Evolutionary conservation across 176 grass and related monocot species (phyloP), one percentile per base, ranked within the genome.

Genomic region (Thalia dealbata): DNA sequence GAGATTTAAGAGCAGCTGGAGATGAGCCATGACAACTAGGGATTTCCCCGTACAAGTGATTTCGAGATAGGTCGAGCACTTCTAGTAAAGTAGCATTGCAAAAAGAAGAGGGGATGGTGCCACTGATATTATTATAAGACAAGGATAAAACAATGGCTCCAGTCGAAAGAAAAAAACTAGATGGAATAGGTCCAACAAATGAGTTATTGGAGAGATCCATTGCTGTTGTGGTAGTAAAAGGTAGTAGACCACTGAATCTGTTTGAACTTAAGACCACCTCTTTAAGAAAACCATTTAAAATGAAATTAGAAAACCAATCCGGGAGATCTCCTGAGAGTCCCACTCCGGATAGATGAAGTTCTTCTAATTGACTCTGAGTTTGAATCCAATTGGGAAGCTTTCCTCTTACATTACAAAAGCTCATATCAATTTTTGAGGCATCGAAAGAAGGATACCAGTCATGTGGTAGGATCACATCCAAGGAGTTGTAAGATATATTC

Each of bases 401-500:
- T 1, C 7, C 25, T 15, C 13, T 23, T 9, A 63, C 0, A 21
- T 56, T 13, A 22, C 52, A 56, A 6, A 21, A 56, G 52, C 16
- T 21, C 52, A 56, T 56, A 0, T 13, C 10, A 63, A 63, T 30
- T 3, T 0, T 0, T 10, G 1, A 15, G 61, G 26, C 61, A 30
- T 13, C 15, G 16, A 63, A 63, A 29, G 25, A 25, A 3, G 23
- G 60, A 63, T 27, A 10, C 60, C 60, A 63, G 68, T 74, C 58
- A 61, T 75, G 0, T 8, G 50, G 69, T 43, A 82, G 45, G 43
- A 45, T 30, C 7, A 82, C 13, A 50, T 63, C 29, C 22, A 82
- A 51, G 35, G 58, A 76, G 43, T 82, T 82, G 0, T 38, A 71
- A 46, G 80, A 82, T 41, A 82, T 70, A 27, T 82, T 61, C 15